Conservation (phyloP, 306 rosid species). For the Ormosia emarginata region DNA sequence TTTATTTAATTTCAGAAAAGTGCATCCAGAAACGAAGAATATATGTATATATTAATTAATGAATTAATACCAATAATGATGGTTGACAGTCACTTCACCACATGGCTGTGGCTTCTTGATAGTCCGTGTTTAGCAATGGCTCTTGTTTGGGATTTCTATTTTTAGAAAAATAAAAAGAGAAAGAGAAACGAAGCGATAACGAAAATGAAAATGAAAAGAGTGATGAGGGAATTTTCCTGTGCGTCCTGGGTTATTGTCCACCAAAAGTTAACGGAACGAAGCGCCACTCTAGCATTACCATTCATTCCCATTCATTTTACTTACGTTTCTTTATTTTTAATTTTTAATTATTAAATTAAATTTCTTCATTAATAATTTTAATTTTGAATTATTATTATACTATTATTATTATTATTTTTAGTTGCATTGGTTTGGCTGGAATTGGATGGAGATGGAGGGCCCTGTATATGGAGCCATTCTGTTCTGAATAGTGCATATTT, state of each 20-base stretch:
- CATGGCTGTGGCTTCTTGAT: neutral
- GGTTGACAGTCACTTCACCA: neutral
- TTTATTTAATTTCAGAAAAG: no score
- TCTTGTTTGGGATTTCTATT: neutral
- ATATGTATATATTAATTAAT: no score
- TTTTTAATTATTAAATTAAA: neutral
- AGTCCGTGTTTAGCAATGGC: neutral
- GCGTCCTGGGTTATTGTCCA: neutral
- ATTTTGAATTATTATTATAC: neutral
- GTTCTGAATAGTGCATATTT: neutral
- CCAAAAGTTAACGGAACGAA: neutral
- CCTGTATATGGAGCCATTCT: neutral
- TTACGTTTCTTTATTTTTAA: neutral
- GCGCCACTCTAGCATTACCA: slow-evolving; percentile 19
- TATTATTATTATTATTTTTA: neutral
- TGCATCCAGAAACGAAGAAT: no score
- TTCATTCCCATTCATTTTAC: neutral
- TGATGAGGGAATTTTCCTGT: neutral
- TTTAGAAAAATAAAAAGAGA: neutral
- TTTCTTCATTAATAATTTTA: neutral
- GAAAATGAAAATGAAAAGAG: neutral
- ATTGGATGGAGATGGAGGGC: slow-evolving; percentile 17
- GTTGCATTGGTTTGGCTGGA: neutral
- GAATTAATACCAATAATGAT: neutral
- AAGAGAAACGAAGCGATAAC: no score